phyloP scores from a whole-genome alignment of 1,284 basidiomycete species.

The Ganoderma sp. region DNA sequence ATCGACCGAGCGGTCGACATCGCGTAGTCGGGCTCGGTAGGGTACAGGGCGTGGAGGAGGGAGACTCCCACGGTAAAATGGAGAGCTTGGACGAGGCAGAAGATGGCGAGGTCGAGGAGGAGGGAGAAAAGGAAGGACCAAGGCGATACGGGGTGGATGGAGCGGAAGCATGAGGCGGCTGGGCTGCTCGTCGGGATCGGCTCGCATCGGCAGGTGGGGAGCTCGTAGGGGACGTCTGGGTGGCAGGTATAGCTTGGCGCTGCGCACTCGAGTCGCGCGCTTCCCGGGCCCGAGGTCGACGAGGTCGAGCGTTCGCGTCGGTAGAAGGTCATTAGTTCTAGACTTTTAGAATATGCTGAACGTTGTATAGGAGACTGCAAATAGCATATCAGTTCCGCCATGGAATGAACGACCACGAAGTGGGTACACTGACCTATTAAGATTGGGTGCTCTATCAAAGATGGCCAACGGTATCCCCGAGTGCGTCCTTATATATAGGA shows the following conservation, averaged over 20 bases:
- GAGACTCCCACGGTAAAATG: not conserved
- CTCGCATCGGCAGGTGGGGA: not conserved
- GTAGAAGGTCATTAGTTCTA: not conserved
- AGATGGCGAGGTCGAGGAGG: slow-evolving; percentile 1
- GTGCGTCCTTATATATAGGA: not conserved
- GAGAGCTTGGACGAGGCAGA: not conserved
- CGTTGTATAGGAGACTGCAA: not conserved
- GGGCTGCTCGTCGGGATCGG: not conserved
- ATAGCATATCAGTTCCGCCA: not conserved
- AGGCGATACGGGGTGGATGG: not conserved
- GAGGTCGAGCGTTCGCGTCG: not conserved
- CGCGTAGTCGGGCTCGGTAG: not conserved
- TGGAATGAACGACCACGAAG: not conserved
- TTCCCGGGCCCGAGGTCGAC: not conserved
- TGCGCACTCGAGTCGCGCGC: not conserved
- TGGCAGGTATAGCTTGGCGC: not conserved
- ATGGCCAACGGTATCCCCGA: not conserved
- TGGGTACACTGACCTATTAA: not conserved
- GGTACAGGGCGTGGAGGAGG: not conserved
- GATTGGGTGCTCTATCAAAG: not conserved
- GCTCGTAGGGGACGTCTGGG: not conserved
- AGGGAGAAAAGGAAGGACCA: not conserved
- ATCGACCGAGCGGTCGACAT: not conserved
- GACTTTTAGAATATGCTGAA: not conserved
- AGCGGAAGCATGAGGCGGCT: not conserved